A percentile compares a stretch with the other conserved stretches of the same genome.
phyloP scores from a whole-genome alignment of 2,329 filamentous ascomycete genomes.

The Annulohypoxylon truncatum region DNA sequence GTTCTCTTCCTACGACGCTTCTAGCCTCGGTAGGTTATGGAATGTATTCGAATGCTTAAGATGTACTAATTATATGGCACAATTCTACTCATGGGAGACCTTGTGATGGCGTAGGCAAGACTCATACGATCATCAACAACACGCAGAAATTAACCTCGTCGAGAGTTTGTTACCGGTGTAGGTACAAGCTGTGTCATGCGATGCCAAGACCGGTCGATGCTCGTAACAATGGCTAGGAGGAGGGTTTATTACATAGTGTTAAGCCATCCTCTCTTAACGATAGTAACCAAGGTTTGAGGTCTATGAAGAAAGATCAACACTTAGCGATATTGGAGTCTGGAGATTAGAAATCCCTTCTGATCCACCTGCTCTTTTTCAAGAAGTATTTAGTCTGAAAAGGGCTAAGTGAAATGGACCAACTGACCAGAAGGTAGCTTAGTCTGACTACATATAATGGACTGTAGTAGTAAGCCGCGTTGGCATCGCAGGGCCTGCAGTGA shows the following conservation, averaged over 20 bases:
- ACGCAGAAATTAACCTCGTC: background rate
- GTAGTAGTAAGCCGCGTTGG: conserved; percentile 3
- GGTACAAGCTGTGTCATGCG: conserved; percentile 8
- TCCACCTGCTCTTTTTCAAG: conserved; percentile 1
- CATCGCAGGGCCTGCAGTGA: conserved; percentile 4
- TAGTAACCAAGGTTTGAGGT: background rate
- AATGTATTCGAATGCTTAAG: conserved; percentile 24
- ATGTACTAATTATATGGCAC: conserved; percentile 3
- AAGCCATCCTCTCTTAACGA: background rate
- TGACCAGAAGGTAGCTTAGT: background rate
- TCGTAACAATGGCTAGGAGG: background rate
- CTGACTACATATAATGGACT: background rate
- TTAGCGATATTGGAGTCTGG: background rate
- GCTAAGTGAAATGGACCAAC: conserved; percentile 11
- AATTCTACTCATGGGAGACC: background rate
- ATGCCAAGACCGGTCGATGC: conserved; percentile 3
- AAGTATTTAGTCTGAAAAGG: conserved; percentile 13
- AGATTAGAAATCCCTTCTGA: background rate
- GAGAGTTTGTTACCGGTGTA: background rate
- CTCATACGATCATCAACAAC: conserved; percentile 1
- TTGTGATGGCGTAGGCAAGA: conserved; percentile 18
- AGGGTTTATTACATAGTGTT: background rate
- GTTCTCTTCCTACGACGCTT: conserved; percentile 8
- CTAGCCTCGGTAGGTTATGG: conserved; percentile 17
- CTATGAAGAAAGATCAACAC: background rate